Base-by-base conservation (phyloP, 805 yeast genomes). In the Myxozyma mucilagina region DNA sequence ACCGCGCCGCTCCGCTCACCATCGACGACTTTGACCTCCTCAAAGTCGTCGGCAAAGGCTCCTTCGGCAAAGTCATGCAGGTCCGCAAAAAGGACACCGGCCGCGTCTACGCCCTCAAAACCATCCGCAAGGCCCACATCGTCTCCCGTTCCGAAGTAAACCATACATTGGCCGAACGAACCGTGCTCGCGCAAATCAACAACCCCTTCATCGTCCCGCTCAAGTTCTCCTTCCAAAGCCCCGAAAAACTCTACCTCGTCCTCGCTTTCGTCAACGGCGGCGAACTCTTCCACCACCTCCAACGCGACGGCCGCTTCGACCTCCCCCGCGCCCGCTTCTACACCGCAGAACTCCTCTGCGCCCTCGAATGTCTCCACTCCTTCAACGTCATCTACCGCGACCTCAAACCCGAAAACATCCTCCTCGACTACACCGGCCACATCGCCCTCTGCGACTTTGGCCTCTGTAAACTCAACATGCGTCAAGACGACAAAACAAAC, bases 51-150 rank as follows among this genome's bases (percentile, higher is more conserved):
- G 99, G 99, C 41, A 94, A 94, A 73, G 99, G 99, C 7, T 91
- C 97, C 9, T 94, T 94, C 73, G 99, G 99, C 55, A 94, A 94
- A 76, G 99, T 94, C 56, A 94, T 94, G 98, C 99, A 94, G 75
- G 99, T 94, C 45, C 86, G 91, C 65, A 94, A 94, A 76, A 90
- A 89, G 69, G 99, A 94, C 74, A 94, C 99, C 2, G 87, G 87
- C 66, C 96, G 93, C 73, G 86, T 94, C 29, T 94, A 94, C 74
- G 99, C 99, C 1, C 79, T 94, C 72, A 94, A 94, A 75, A 91
- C 97, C 0, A 85, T 94, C 65, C 82, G 98, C 69, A 94, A 94
- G 73, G 90, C 96, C 18, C 97, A 94, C 72, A 91, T 94, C 68
- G 96, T 94, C 38, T 89, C 96, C 32, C 85, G 96, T 72, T 85